A percentile compares a stretch with the other conserved stretches of the same genome.
Evolutionary conservation across 305 asterid genomes (phyloP).

Genomic region (Fraxinus floribunda): DNA sequence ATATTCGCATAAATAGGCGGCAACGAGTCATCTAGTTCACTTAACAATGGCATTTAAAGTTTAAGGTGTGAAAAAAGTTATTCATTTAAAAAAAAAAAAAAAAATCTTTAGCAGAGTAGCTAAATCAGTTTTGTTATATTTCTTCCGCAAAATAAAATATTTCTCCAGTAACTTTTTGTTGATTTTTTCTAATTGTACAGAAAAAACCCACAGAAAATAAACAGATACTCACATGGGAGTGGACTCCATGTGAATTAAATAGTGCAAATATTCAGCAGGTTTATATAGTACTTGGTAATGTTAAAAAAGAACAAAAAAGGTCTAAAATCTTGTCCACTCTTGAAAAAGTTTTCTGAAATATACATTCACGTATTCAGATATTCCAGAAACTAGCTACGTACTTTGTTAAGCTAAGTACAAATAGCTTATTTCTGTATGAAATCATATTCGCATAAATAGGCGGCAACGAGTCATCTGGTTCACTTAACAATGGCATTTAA

Average conservation of each 20-base stretch:
- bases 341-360: not conserved
- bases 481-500: too few species aligned
- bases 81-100: too few species aligned
- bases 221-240: too few species aligned
- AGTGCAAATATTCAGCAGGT: not conserved
- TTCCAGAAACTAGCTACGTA: not conserved
- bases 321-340: not conserved
- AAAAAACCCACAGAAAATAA: too few species aligned
- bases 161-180: not conserved
- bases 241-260: too few species aligned
- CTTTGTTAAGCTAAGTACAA: not conserved
- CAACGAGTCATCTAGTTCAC: not conserved
- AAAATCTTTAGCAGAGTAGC: too few species aligned
- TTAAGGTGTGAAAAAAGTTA: not conserved
- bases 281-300: not conserved
- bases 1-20: too few species aligned
- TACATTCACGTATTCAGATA: not conserved
- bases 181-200: too few species aligned
- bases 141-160: not conserved
- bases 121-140: not conserved
- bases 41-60: too few species aligned
- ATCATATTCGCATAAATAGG: too few species aligned
- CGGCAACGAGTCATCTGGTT: not conserved
- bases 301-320: too few species aligned
- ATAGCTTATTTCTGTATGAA: too few species aligned